These are phyloP conservation scores for Candolleomyces eurysporus DNA, from an alignment of 768 basidiomycete species.

Conservation along the genomic window DNA sequence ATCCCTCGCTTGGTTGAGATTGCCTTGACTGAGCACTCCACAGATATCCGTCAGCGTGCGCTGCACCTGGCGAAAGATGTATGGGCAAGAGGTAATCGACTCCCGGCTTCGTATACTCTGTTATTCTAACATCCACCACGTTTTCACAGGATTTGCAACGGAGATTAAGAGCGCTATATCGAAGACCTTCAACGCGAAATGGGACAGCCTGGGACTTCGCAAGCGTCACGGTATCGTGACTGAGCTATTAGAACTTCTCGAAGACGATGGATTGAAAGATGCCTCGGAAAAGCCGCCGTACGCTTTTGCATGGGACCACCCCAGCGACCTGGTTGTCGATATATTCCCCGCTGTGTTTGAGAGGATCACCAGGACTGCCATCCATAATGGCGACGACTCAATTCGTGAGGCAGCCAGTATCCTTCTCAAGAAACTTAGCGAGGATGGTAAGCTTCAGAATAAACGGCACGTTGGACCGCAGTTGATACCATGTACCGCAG, in stretches of 20 bases:
- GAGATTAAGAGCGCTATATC: not conserved
- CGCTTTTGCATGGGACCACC: not conserved
- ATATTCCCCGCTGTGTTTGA: no score
- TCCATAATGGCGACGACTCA: no score
- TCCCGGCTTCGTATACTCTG: no score
- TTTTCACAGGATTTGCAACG: not conserved
- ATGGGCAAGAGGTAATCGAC: no score
- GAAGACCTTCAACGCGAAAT: not conserved
- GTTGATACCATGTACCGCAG: not conserved
- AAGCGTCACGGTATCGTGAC: not conserved
- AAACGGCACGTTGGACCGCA: not conserved
- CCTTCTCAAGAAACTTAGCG: no score
- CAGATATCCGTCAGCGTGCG: not conserved
- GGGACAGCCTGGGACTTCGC: not conserved
- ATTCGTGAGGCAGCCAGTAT: no score
- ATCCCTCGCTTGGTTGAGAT: not conserved
- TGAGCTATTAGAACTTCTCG: not conserved
- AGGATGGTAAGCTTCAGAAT: no score
- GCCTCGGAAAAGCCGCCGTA: not conserved
- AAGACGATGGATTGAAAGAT: not conserved
- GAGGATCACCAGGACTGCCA: no score
- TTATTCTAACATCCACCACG: no score
- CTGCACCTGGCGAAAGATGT: not conserved
- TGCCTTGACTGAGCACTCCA: not conserved
- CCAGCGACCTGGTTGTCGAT: no score